A percentile compares a stretch with the other conserved stretches of the same genome.
These are phyloP conservation scores for Aspergillus pseudoterreus DNA, from an alignment of 2,329 filamentous ascomycete genomes.

Conservation along the genomic window DNA sequence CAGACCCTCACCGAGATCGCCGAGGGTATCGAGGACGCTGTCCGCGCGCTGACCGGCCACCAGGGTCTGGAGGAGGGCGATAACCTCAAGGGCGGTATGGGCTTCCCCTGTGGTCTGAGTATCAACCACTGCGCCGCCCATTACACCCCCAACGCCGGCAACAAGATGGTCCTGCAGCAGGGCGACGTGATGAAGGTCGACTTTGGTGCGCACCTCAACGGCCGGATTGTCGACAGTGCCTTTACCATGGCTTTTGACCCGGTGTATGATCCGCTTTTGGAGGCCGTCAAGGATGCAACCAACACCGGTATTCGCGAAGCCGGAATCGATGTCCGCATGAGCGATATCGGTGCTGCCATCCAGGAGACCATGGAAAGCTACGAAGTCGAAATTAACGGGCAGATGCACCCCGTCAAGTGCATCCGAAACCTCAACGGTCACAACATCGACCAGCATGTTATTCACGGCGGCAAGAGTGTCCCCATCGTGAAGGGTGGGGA, in stretches of 20 bases:
- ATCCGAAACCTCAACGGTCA: slow-evolving; percentile 88
- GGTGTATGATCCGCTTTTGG: slow-evolving; percentile 64
- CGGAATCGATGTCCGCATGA: slow-evolving; percentile 85
- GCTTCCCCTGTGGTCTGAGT: slow-evolving; percentile 79
- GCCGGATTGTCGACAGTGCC: slow-evolving; percentile 67
- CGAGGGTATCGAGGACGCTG: slow-evolving; percentile 80
- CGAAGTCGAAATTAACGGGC: slow-evolving; percentile 78
- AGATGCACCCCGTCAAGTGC: slow-evolving; percentile 74
- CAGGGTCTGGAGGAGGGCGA: slow-evolving; percentile 74
- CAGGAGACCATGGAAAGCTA: slow-evolving; percentile 94
- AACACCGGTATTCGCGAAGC: slow-evolving; percentile 79
- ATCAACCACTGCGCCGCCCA: slow-evolving; percentile 84
- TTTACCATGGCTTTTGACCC: slow-evolving; percentile 68
- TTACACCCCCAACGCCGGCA: slow-evolving; percentile 82
- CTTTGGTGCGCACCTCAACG: slow-evolving; percentile 68
- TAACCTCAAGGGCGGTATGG: slow-evolving; percentile 73
- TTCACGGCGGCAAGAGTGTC: slow-evolving; percentile 87
- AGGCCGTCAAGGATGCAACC: slow-evolving; percentile 64
- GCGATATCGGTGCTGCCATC: slow-evolving; percentile 77
- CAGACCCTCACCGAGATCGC: slow-evolving; percentile 77
- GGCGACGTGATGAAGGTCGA: slow-evolving; percentile 72
- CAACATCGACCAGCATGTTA: slow-evolving; percentile 83
- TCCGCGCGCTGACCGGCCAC: slow-evolving; percentile 73
- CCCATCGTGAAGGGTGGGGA: slow-evolving; percentile 88
- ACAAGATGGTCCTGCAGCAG: slow-evolving; percentile 66